Conservation (phyloP, 1,284 basidiomycete species). For the Agaricales sp. region DNA sequence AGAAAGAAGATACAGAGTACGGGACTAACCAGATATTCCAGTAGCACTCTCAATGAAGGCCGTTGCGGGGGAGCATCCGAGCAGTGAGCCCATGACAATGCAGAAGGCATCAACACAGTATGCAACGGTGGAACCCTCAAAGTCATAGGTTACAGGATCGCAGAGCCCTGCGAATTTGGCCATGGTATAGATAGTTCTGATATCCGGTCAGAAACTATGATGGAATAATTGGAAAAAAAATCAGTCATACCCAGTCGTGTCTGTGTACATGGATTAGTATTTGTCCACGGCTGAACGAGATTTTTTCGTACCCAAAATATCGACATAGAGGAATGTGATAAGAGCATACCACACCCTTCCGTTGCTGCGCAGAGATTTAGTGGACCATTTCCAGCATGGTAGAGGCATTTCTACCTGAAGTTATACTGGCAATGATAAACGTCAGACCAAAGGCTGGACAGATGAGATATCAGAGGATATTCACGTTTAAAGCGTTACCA, state of each 20-base stretch:
- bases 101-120: conserved; percentile 79
- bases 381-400: too few relatives aligned
- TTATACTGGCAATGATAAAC: not conserved
- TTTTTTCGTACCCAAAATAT: conserved; percentile 66
- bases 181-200: conserved; percentile 76
- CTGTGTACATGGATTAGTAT: conserved; percentile 12
- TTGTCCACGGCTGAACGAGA: conserved; percentile 12
- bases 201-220: not conserved
- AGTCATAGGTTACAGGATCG: conserved; percentile 78
- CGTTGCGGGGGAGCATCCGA: conserved; percentile 84
- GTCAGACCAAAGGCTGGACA: too few relatives aligned
- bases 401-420: conserved; percentile 1
- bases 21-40: conserved; percentile 49
- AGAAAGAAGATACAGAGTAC: not conserved
- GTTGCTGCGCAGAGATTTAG: conserved; percentile 45
- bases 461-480: too few relatives aligned
- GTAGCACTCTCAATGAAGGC: conserved; percentile 83
- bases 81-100: conserved; percentile 73
- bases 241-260: conserved; percentile 35
- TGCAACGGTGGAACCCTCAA: conserved; percentile 78
- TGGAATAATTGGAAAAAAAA: not conserved
- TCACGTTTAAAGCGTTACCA: conserved; percentile 56
- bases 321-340: conserved; percentile 84
- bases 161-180: conserved; percentile 86
- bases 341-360: conserved; percentile 84